Conservation (phyloP, 331 rosid genomes). For the Dryas integrifolia region DNA sequence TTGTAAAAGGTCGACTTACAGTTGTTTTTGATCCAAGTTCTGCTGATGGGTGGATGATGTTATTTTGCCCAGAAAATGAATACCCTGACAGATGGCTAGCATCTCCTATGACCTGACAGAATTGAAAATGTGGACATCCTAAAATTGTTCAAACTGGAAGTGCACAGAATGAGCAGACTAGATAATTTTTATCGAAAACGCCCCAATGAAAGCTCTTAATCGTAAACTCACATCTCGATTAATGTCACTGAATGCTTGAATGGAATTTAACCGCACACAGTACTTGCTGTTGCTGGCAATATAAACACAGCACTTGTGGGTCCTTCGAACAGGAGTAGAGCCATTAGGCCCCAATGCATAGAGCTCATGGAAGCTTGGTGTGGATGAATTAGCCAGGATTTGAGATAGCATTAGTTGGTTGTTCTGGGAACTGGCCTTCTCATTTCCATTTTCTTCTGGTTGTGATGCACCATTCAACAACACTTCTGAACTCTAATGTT, state of each 20-base stretch:
- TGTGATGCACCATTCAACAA: constrained; percentile 55
- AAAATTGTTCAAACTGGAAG: constrained; percentile 18
- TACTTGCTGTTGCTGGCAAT: constrained; percentile 73
- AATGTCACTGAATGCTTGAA: constrained; percentile 85
- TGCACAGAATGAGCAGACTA: constrained; percentile 1
- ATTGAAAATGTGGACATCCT: constrained; percentile 7
- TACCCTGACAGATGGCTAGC: constrained; percentile 86
- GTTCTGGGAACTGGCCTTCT: constrained; percentile 57
- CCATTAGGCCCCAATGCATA: constrained; percentile 46
- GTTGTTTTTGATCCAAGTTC: constrained; percentile 92
- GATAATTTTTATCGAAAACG: constrained; percentile 5
- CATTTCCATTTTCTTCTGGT: constrained; percentile 74
- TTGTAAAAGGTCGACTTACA: constrained; percentile 45
- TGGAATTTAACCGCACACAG: constrained; percentile 81
- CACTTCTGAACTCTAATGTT: constrained; percentile 71
- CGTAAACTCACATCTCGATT: constrained; percentile 82
- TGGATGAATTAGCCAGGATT: constrained; percentile 78
- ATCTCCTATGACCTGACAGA: constrained; percentile 76
- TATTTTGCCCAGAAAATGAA: constrained; percentile 85
- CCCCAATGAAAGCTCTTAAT: constrained; percentile 18
- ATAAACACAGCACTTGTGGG: constrained; percentile 95
- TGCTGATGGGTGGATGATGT: constrained; percentile 75
- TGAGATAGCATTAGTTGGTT: constrained; percentile 58
- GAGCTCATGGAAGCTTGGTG: constrained; percentile 63
- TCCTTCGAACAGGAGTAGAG: constrained; percentile 44